Base-by-base conservation (phyloP, 352 stramenopile species). In the Globisporangium apiculatum region DNA sequence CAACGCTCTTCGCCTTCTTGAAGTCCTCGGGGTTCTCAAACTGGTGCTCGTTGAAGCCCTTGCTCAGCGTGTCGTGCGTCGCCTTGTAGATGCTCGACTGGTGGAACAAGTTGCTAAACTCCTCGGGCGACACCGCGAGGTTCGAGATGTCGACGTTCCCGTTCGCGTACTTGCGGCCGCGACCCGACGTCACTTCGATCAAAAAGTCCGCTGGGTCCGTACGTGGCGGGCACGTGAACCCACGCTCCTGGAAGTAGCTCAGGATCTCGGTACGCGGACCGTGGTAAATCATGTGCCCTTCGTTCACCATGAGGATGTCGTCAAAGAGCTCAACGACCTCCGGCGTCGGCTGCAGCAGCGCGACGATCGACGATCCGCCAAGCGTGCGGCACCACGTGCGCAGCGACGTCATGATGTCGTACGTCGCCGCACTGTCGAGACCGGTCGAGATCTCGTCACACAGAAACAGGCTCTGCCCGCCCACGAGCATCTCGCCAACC, bases 321-420 rank as follows among this genome's bases (percentile, higher is more conserved):
- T 99, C 96, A 66, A 99, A 99, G 48, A 97, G 71, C 47, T 88
- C 85, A 10, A 97, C 88, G 7, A 97, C 92, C 68, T 99, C 95
- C 0, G 96, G 94, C 7, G 79, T 79, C 2, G 79, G 79, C 57
- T 90, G 79, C 36, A 86, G 61, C 10, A 87, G 63, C 5, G 75
- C 69, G 17, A 81, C 58, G 15, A 76, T 53, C 31, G 64, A 58
- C 1, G 75, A 72, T 40, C 51, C 81, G 48, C 40, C 58, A 43
- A 64, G 67, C 14, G 61, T 69, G 58, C 65, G 83, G 18, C 18
- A 24, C 18, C 18, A 24, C 51, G 74, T 67, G 2, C 65, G 68
- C 0, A 97, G 48, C 7, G 85, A 66, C 50, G 76, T 62, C 17
- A 83, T 71, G 60, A 98, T 98, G 60, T 98, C 94, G 64, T 67